Evolutionary conservation across 345 rosid species (phyloP).

Genomic region (Dimocarpus longan): DNA sequence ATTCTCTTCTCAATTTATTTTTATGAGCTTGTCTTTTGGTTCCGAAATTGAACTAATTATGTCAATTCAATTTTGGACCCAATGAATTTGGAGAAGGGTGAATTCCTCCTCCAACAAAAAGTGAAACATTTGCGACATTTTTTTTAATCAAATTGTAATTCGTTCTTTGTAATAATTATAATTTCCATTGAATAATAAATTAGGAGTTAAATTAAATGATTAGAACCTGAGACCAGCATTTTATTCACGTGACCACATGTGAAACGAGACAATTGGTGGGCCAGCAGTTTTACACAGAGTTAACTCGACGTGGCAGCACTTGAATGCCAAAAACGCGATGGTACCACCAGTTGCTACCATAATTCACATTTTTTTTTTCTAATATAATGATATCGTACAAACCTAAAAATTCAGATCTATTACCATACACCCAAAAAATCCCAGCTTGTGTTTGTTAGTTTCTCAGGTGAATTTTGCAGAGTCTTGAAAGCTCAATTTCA

Average conservation of each 20-base stretch:
- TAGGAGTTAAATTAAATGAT: neutral
- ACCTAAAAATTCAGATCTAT: conserved; percentile 25
- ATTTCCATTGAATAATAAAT: no score
- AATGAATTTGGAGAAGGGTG: no score
- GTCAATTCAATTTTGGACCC: no score
- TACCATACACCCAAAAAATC: neutral
- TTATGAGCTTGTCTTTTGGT: no score
- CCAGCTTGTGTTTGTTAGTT: neutral
- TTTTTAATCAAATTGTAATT: no score
- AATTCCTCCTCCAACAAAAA: no score
- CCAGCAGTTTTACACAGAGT: neutral
- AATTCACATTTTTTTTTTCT: neutral
- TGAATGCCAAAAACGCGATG: conserved; percentile 7
- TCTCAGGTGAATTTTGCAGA: conserved; percentile 13
- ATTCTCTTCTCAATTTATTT: no score
- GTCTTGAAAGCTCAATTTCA: conserved; percentile 5
- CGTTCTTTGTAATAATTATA: no score
- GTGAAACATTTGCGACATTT: no score
- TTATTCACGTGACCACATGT: conserved; percentile 14
- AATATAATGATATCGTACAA: neutral
- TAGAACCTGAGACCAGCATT: neutral
- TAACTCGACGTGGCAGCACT: conserved; percentile 15
- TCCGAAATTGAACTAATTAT: no score
- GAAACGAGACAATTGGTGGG: neutral
- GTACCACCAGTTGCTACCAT: neutral